Conservation (phyloP, 164 flowering plant genomes). For the Tetrastigma voinierianum region DNA sequence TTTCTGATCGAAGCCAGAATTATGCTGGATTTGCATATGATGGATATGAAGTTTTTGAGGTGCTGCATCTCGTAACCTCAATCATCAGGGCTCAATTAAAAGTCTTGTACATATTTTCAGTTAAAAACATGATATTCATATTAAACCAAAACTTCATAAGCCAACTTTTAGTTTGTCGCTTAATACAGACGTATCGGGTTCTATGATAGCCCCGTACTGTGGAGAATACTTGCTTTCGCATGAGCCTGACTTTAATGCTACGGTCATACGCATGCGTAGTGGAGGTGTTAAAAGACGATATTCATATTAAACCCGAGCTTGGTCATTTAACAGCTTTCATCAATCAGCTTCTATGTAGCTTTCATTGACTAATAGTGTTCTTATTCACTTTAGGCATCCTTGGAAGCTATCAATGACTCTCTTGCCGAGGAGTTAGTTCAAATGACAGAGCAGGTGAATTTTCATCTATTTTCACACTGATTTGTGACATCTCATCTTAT, state of each 20-base stretch:
- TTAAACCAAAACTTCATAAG: too few species aligned
- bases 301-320: too few species aligned
- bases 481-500: not conserved
- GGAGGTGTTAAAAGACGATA: not conserved
- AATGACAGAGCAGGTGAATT: constrained; percentile 84
- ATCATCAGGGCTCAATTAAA: too few species aligned
- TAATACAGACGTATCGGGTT: too few species aligned
- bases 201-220: too few species aligned
- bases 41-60: not conserved
- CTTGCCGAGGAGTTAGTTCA: constrained; percentile 95
- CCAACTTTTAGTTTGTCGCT: too few species aligned
- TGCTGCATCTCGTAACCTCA: not conserved
- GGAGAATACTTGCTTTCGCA: too few species aligned
- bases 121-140: too few species aligned
- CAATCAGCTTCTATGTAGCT: not conserved
- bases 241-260: too few species aligned
- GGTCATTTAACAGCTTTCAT: not conserved
- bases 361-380: constrained; percentile 1
- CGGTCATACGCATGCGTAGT: too few species aligned
- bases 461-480: not conserved
- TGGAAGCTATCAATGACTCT: constrained; percentile 94
- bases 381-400: constrained; percentile 57
- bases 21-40: too few species aligned
- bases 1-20: constrained; percentile 1
- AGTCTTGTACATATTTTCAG: too few species aligned